Conservation (phyloP, 257 asterid genomes). For the Penstemon newberryi region DNA sequence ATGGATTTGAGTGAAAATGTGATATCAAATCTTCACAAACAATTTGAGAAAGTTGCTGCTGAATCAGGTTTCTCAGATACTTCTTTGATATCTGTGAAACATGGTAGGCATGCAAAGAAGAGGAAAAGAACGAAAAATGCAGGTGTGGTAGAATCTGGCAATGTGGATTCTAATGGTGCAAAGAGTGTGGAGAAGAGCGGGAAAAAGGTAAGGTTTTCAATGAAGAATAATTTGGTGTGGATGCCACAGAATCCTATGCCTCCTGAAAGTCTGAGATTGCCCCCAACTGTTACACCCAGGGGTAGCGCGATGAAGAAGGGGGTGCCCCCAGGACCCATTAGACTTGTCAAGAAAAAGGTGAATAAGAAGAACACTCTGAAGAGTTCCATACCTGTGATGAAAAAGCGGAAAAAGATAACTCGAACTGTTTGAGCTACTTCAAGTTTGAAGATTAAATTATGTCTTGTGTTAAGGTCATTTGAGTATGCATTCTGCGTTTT, state of each 20-base stretch:
- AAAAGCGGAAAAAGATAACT: conserved; percentile 37
- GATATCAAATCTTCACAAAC: conserved; percentile 80
- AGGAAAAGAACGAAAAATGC: conserved; percentile 52
- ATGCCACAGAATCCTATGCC: conserved; percentile 91
- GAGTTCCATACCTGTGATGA: conserved; percentile 16
- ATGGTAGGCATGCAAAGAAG: conserved; percentile 34
- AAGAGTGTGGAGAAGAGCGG: conserved; percentile 64
- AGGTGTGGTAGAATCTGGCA: conserved; percentile 25
- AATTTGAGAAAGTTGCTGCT: conserved; percentile 85
- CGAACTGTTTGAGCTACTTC: conserved; percentile 33
- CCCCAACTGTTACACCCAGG: conserved; percentile 90
- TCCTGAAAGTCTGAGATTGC: conserved; percentile 82
- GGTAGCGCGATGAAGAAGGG: conserved; percentile 98
- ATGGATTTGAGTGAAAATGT: conserved; percentile 45
- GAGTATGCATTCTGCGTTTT: conserved; percentile 22
- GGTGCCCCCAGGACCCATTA: conserved; percentile 82
- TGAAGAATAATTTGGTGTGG: conserved; percentile 93
- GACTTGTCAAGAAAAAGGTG: conserved; percentile 45
- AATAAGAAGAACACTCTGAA: conserved; percentile 50
- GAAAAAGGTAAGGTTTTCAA: conserved; percentile 81
- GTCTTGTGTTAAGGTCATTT: conserved; percentile 11
- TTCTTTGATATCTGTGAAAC: conserved; percentile 38
- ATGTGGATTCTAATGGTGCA: conserved; percentile 24
- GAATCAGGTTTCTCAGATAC: conserved; percentile 40
- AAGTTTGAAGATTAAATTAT: conserved; percentile 31